Evolutionary conservation across 2,329 filamentous ascomycete genomes (phyloP), one percentile per base, ranked within the genome.

Genomic region (Aspergillus intermedius): DNA sequence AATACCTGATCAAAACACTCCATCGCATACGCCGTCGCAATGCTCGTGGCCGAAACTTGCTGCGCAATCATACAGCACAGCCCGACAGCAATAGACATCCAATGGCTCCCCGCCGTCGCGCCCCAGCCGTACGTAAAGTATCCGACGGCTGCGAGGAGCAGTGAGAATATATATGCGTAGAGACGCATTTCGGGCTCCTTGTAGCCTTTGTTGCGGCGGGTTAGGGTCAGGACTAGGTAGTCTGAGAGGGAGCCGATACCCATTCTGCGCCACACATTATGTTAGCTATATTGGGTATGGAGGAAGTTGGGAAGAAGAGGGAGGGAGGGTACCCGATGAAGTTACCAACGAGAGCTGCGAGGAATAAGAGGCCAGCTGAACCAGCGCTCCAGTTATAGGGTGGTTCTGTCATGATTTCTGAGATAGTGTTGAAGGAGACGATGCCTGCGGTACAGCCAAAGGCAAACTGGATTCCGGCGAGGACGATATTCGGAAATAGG

Each of bases 1-100:
- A 4, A 22, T 51, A 66, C 63, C 44, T 60, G 62, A 22, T 65
- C 61, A 41, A 71, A 70, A 45, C 66, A 70, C 45, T 72, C 69
- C 67, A 72, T 71, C 2, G 67, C 68, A 56, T 72, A 72, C 1
- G 68, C 63, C 2, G 68, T 71, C 3, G 69, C 67, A 32, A 71
- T 63, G 44, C 62, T 67, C 15, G 66, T 69, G 8, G 67, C 63
- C 2, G 61, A 63, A 4, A 73, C 69, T 50, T 72, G 69, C 34
- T 72, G 67, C 5, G 69, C 66, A 43, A 71, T 71, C 64, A 72
- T 66, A 34, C 60, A 65, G 23, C 65, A 68, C 2, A 70, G 52
- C 0, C 62, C 66, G 19, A 71, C 57, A 1, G 66, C 66, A 25
- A 71, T 61, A 2, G 60, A 56, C 39, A 68, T 60, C 67, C 67